Conservation (phyloP, 2,329 filamentous ascomycete genomes). For the Diaporthe batatas region DNA sequence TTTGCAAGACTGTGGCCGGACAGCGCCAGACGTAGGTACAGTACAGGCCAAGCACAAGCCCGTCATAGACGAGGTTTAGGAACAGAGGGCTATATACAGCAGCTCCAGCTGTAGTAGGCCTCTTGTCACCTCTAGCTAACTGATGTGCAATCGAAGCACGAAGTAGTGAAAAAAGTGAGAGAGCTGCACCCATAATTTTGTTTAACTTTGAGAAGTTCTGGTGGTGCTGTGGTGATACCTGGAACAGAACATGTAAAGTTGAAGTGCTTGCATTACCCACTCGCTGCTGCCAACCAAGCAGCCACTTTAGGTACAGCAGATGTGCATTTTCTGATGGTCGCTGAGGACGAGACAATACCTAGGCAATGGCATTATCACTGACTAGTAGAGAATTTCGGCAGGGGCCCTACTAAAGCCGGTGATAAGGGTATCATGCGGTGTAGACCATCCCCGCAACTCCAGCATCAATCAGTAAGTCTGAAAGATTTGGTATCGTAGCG, state of each 20-base stretch:
- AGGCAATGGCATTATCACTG: background rate
- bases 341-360: background rate
- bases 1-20: conserved; percentile 6
- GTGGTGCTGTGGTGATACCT: background rate
- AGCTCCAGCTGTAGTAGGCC: conserved; percentile 7
- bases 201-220: too few relatives aligned
- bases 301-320: background rate
- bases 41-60: conserved; percentile 17
- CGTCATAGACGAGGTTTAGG: conserved; percentile 21
- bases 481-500: background rate
- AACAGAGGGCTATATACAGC: conserved; percentile 26
- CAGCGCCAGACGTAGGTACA: conserved; percentile 22
- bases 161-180: background rate
- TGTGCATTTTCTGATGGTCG: background rate
- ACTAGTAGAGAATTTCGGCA: background rate
- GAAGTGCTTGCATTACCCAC: background rate
- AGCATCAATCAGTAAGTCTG: background rate
- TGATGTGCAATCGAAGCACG: background rate
- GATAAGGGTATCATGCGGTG: background rate
- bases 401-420: background rate
- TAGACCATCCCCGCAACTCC: background rate
- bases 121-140: background rate
- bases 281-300: background rate
- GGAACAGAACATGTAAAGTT: background rate
- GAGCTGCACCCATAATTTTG: background rate